Percentiles rank a stretch among this genome's conserved stretches.
phyloP scores from a whole-genome alignment of 352 stramenopile species.

The Phytophthora citrophthora region DNA sequence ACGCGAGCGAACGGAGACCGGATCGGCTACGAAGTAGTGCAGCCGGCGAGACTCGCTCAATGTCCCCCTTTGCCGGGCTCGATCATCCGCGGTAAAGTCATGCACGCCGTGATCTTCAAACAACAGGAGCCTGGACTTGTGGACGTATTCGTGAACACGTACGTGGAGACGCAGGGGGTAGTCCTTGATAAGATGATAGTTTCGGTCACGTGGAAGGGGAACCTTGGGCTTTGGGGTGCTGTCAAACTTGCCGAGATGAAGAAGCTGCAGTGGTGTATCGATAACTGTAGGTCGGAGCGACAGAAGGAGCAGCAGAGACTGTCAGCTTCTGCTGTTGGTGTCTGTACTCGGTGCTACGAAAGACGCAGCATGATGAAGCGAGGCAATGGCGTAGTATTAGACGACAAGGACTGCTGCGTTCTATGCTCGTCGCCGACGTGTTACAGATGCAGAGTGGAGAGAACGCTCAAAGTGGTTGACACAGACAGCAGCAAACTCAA shows the following conservation, averaged over 20 bases:
- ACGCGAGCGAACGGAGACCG: constrained; percentile 34
- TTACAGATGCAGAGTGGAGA: constrained; percentile 17
- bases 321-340: constrained; percentile 9
- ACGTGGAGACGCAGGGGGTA: constrained; percentile 20
- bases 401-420: constrained; percentile 11
- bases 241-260: constrained; percentile 28
- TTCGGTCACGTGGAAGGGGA: constrained; percentile 10
- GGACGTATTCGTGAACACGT: constrained; percentile 25
- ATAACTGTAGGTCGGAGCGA: constrained; percentile 8
- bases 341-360: constrained; percentile 16
- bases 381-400: neutral
- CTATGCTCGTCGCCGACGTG: constrained; percentile 25
- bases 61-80: constrained; percentile 29
- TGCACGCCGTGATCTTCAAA: constrained; percentile 30
- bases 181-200: constrained; percentile 22
- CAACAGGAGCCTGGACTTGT: constrained; percentile 25
- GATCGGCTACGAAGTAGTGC: constrained; percentile 49
- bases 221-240: constrained; percentile 13
- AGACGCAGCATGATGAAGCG: constrained; percentile 15
- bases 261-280: constrained; percentile 35
- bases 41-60: constrained; percentile 40
- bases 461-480: constrained; percentile 13
- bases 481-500: constrained; percentile 12
- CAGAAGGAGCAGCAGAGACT: constrained; percentile 22
- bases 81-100: constrained; percentile 14